Base-by-base conservation (phyloP, 768 basidiomycete genomes). In the Mycena olivaceomarginata region DNA sequence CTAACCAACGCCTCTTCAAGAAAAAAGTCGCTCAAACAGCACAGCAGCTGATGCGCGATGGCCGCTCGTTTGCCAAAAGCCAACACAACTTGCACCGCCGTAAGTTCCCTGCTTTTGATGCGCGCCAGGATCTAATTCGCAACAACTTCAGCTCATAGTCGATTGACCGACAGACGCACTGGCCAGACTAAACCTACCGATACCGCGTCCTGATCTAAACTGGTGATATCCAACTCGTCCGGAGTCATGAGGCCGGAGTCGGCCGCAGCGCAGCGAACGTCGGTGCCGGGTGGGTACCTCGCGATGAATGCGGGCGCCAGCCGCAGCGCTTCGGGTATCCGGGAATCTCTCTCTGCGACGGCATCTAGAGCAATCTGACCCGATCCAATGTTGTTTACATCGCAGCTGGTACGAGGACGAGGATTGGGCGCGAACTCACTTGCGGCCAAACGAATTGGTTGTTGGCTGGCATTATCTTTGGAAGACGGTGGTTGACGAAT, bases 11-110 rank as follows among this genome's bases (percentile, higher is more conserved):
- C 88, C 72, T 87, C 87, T 2, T 90, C 89, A 57, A 90, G 83
- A 81, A 90, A 90, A 73, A 89, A 85, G 74, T 89, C 88, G 51
- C 86, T 86, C 13, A 90, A 70, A 73, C 87, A 89, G 59, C 80
- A 78, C 5, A 82, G 79, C 40, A 91, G 78, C 74, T 90, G 90
- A 56, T 92, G 90, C 5, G 90, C 91, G 66, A 92, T 86, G 18
- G 87, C 86, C 12, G 91, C 90, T n/a, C 91, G 84, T 81, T 90
- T 90, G 69, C 82, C 86, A 74, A 88, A 91, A 2, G 90, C 90
- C 16, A 80, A 82, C 7, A 85, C 84, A 31, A 88, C 87, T 20
- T 85, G 84, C 8, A 89, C 88, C 1, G 88, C 85, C 0, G 86
- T 84, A 40, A 85, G 82, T 67, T 83, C 53, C 12, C 84, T 83